Conservation (phyloP, 2,329 filamentous ascomycete genomes). For the Aspergillus sp. region DNA sequence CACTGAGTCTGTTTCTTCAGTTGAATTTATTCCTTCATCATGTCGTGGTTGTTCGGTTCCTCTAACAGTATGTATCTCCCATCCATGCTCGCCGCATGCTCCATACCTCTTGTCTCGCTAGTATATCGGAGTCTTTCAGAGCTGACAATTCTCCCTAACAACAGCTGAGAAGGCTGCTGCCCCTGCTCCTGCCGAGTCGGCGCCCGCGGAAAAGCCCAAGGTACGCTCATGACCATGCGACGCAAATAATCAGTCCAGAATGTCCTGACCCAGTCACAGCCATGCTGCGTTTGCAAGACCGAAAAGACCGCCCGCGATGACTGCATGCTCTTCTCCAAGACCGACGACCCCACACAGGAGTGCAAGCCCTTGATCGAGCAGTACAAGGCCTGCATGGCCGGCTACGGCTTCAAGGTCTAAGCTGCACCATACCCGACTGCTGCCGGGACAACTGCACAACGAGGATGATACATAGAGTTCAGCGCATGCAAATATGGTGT, state of each 20-base stretch:
- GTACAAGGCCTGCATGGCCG: slow-evolving; percentile 90
- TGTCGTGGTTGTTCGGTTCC: slow-evolving; percentile 42
- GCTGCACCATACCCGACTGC: too few species aligned
- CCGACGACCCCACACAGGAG: slow-evolving; percentile 74
- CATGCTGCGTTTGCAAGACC: slow-evolving; percentile 96
- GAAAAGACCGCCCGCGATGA: slow-evolving; percentile 93
- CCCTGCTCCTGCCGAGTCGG: slow-evolving; percentile 22
- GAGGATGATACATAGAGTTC: slow-evolving; percentile 3
- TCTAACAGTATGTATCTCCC: slow-evolving; percentile 31
- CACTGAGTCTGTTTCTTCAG: neutral
- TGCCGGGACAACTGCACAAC: neutral
- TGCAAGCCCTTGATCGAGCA: slow-evolving; percentile 80
- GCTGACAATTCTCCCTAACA: slow-evolving; percentile 5
- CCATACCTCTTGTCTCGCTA: neutral
- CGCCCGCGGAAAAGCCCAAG: slow-evolving; percentile 42
- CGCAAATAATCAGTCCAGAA: neutral
- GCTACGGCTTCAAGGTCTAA: slow-evolving; percentile 77
- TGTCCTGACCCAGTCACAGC: slow-evolving; percentile 55
- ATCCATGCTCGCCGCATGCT: slow-evolving; percentile 1
- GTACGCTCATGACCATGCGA: slow-evolving; percentile 23
- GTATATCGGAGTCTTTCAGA: neutral
- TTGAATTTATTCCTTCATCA: slow-evolving; percentile 16
- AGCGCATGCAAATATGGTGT: slow-evolving; percentile 11
- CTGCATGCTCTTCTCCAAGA: slow-evolving; percentile 96
- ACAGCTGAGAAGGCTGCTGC: slow-evolving; percentile 26